Evolutionary conservation across 2,329 filamentous ascomycete genomes (phyloP), one percentile per base, ranked within the genome.

Genomic region (Fusarium metavorans): DNA sequence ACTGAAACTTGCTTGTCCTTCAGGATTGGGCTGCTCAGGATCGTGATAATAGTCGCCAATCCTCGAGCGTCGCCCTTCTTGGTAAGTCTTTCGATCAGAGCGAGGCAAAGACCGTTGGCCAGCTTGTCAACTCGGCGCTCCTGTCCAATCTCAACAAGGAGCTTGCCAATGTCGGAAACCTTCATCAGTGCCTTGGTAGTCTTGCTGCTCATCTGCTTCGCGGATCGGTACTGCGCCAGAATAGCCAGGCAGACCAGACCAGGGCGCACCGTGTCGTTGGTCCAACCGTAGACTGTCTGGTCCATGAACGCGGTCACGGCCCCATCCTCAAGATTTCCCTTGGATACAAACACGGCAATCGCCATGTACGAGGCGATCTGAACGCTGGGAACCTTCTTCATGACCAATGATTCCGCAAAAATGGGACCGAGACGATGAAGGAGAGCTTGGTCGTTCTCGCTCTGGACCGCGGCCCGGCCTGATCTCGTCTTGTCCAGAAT

Each of bases 281-380:
- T 93, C 92, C 95, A 97, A 10, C 93, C 94, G 32, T 88, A 85
- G 10, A 93, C 92, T 37, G 98, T 90, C 72, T 95, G 94, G 78
- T 97, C 94, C 95, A 98, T 97, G 79, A 99, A 88, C 2, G 92
- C 92, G 64, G 94, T 92, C n/a, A 98, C 87, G 3, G 95, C 90
- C 66, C 90, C 89, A 77, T 98, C 95, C 56, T 93, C 91, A 16
- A 98, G 87, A 57, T 90, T 88, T 1, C 93, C 92, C 83, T 98
- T 98, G 58, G 94, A 92, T 8, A 94, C 95, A 71, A 98, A 89
- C 58, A 98, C 91, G 8, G 95, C 91, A 66, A 95, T 89, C 23
- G 98, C 91, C 93, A 98, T 98, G 82, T 98, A 98, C 67, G 94
- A 95, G 18, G 93, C 95, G 70, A 97, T 89, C 74, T 95, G 93